Conservation (phyloP, 2,329 filamentous ascomycete genomes). For the Tolypocladium ophioglossoides region DNA sequence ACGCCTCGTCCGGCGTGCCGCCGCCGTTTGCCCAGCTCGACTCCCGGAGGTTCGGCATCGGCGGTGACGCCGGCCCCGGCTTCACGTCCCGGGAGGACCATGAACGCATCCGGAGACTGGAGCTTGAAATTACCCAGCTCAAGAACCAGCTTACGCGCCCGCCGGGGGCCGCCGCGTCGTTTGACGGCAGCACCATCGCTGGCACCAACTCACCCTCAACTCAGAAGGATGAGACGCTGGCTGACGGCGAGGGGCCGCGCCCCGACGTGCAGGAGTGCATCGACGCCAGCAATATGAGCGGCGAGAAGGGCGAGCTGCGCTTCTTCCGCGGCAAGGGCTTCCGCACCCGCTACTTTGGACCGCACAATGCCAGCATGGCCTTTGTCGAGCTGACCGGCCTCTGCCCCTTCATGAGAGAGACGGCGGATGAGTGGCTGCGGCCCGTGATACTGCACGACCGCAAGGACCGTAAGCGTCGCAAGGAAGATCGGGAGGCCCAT, state of each 20-base stretch:
- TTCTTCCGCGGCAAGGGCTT: constrained; percentile 50
- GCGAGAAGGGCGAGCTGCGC: constrained; percentile 41
- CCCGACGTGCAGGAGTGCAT: constrained; percentile 28
- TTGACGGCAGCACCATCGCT: constrained; percentile 42
- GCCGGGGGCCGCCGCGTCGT: constrained; percentile 22
- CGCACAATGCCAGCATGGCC: constrained; percentile 50
- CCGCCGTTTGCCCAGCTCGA: constrained; percentile 31
- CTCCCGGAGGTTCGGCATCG: constrained; percentile 24
- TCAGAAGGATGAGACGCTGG: constrained; percentile 28
- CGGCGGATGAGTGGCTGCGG: constrained; percentile 49
- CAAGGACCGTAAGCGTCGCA: constrained; percentile 44
- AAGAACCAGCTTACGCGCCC: constrained; percentile 39
- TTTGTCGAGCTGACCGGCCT: constrained; percentile 48
- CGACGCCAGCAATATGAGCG: constrained; percentile 26
- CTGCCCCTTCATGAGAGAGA: constrained; percentile 51
- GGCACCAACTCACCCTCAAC: constrained; percentile 32
- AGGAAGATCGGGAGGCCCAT: constrained; percentile 39
- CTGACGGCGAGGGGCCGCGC: constrained; percentile 21
- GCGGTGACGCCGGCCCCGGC: constrained; percentile 15
- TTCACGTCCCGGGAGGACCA: constrained; percentile 34
- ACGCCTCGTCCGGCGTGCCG: constrained; percentile 33
- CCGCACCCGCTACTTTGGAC: constrained; percentile 49
- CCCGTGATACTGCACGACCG: constrained; percentile 44
- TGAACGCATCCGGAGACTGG: constrained; percentile 47
- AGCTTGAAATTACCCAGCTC: constrained; percentile 48